phyloP scores from a whole-genome alignment of 306 rosid genomes.

The Spatholobus suberectus region DNA sequence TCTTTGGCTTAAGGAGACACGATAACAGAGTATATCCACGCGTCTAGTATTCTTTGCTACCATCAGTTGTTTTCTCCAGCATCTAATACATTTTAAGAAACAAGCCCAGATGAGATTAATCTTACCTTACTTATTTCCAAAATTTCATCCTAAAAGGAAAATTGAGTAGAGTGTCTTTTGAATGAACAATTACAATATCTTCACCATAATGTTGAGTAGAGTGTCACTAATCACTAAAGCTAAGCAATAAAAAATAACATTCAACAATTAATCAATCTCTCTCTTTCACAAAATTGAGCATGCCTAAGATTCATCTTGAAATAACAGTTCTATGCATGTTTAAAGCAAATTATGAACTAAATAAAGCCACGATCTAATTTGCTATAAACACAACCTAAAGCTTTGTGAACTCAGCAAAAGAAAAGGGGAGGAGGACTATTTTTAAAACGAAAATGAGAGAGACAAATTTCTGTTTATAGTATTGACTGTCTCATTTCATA shows the following conservation, averaged over 20 bases:
- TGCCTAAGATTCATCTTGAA: slow-evolving; percentile 7
- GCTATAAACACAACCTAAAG: slow-evolving; percentile 3
- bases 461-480: not conserved
- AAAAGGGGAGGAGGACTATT: not conserved
- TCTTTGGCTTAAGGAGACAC: slow-evolving; percentile 86
- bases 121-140: slow-evolving; percentile 19
- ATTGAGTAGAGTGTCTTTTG: too few relatives aligned
- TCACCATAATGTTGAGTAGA: slow-evolving; percentile 4
- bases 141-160: slow-evolving; percentile 27
- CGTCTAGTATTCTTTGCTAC: slow-evolving; percentile 89
- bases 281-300: slow-evolving; percentile 18
- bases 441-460: not conserved
- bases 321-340: not conserved
- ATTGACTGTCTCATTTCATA: not conserved
- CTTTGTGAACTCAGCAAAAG: not conserved
- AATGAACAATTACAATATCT: slow-evolving; percentile 20
- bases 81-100: slow-evolving; percentile 54
- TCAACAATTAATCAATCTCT: slow-evolving; percentile 26
- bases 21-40: slow-evolving; percentile 90
- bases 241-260: slow-evolving; percentile 27
- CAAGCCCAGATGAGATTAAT: slow-evolving; percentile 43
- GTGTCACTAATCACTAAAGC: slow-evolving; percentile 25
- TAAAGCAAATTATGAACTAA: slow-evolving; percentile 14
- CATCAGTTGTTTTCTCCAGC: slow-evolving; percentile 84
- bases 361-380: slow-evolving; percentile 10